Evolutionary conservation across 2,329 filamentous ascomycete species (phyloP).

Genomic region (Camillea tinctor): DNA sequence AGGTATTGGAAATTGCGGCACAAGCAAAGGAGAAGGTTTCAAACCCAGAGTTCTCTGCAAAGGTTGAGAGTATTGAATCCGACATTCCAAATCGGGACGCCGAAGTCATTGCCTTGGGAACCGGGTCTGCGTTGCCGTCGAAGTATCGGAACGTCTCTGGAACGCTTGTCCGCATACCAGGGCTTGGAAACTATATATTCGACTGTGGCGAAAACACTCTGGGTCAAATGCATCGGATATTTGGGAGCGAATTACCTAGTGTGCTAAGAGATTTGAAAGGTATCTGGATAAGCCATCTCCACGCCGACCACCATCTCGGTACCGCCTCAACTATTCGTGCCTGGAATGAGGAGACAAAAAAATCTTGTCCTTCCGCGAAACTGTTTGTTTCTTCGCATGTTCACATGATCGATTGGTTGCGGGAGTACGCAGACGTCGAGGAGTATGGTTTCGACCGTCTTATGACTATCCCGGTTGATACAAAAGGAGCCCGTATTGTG

Average conservation of each 20-base stretch:
- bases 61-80: slow-evolving; percentile 50
- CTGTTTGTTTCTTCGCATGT: slow-evolving; percentile 68
- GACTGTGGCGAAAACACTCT: slow-evolving; percentile 92
- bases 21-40: slow-evolving; percentile 38
- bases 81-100: slow-evolving; percentile 72
- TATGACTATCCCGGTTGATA: slow-evolving; percentile 11
- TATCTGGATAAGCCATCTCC: slow-evolving; percentile 92
- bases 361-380: slow-evolving; percentile 34
- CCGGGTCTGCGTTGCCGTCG: slow-evolving; percentile 84
- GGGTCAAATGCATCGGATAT: slow-evolving; percentile 78
- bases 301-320: slow-evolving; percentile 94
- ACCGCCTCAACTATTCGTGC: slow-evolving; percentile 76
- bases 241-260: slow-evolving; percentile 63
- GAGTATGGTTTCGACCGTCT: slow-evolving; percentile 66
- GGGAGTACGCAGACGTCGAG: slow-evolving; percentile 77
- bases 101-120: slow-evolving; percentile 85
- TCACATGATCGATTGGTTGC: slow-evolving; percentile 72
- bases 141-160: slow-evolving; percentile 95
- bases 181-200: slow-evolving; percentile 82
- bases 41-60: slow-evolving; percentile 27
- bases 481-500: slow-evolving; percentile 5
- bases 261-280: slow-evolving; percentile 75
- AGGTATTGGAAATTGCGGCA: slow-evolving; percentile 53
- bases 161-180: slow-evolving; percentile 80
- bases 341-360: slow-evolving; percentile 63